phyloP scores from a whole-genome alignment of 441 rosid genomes.

The Corymbia citriodora region DNA sequence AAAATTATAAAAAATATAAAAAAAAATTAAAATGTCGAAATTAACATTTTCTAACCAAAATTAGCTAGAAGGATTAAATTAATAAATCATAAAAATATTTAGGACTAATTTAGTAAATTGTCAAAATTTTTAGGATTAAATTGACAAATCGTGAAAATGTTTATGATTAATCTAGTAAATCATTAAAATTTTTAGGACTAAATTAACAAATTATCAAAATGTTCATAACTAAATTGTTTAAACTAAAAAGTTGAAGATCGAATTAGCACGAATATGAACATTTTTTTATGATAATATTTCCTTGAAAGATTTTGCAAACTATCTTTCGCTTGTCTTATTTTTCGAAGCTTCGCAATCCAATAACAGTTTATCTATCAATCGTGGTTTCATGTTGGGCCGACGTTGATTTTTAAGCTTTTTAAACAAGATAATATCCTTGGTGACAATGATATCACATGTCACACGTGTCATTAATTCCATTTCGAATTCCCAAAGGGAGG shows the following conservation, averaged over 20 bases:
- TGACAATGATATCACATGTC: neutral
- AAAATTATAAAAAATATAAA: neutral
- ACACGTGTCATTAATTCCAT: neutral
- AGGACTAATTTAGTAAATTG: too few species aligned
- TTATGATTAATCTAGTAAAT: too few species aligned
- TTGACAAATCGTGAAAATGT: too few species aligned
- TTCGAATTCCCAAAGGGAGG: neutral
- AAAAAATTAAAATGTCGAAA: neutral
- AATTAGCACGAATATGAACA: neutral
- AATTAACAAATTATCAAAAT: too few species aligned
- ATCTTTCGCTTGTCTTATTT: neutral
- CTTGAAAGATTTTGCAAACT: neutral
- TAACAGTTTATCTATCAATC: neutral
- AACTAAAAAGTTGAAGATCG: neutral
- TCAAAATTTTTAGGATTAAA: too few species aligned
- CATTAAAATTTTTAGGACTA: too few species aligned
- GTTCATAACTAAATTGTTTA: neutral
- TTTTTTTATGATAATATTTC: neutral
- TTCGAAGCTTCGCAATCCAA: neutral
- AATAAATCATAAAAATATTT: too few species aligned
- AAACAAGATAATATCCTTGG: neutral
- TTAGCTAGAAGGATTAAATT: neutral
- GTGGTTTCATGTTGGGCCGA: neutral
- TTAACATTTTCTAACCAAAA: rapidly evolving
- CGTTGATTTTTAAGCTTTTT: neutral